Conservation (phyloP, 1,284 basidiomycete species). For the Phylloporus gajari region DNA sequence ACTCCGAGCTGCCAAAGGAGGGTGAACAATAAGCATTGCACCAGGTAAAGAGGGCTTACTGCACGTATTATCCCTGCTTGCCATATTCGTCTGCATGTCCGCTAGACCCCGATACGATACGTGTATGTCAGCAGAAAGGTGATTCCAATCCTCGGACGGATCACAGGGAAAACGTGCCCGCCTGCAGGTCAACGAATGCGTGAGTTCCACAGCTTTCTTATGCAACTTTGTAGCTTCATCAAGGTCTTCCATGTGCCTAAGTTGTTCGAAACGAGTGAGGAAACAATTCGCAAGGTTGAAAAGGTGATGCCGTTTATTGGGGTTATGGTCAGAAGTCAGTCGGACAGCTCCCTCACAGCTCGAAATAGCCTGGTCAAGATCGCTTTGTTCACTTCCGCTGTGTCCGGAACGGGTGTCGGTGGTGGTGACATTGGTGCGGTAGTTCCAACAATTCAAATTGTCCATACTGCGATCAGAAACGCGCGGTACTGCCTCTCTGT, state of each 20-base stretch:
- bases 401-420: neutral
- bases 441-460: neutral
- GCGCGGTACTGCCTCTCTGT: neutral
- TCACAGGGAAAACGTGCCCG: neutral
- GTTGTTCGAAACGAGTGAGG: neutral
- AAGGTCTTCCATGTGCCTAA: neutral
- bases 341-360: neutral
- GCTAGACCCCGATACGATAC: neutral
- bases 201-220: neutral
- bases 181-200: neutral
- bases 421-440: neutral
- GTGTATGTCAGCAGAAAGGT: neutral
- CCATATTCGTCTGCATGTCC: neutral
- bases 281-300: neutral
- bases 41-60: no score
- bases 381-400: neutral
- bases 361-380: neutral
- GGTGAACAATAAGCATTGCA: no score
- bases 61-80: no score
- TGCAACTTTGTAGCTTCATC: neutral
- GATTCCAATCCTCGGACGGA: neutral
- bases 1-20: constrained; percentile 37
- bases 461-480: neutral
- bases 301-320: neutral
- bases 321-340: neutral